phyloP scores from a whole-genome alignment of 2,329 filamentous ascomycete genomes.

The Alternaria gansuensis region DNA sequence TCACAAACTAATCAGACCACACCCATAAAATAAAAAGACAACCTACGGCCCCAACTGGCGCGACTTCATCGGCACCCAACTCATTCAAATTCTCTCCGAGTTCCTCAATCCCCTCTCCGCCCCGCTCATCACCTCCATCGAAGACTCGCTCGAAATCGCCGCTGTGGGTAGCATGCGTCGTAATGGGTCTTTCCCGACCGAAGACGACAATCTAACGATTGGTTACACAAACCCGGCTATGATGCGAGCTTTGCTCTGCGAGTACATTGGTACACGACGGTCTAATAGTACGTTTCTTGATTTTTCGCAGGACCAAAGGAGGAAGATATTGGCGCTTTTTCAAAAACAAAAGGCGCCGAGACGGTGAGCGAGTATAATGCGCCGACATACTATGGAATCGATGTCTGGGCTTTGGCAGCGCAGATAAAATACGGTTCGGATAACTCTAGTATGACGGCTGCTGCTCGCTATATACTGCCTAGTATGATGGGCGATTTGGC shows the following conservation, averaged over 20 bases:
- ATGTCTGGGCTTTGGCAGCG: slow-evolving; percentile 54
- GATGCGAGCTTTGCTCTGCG: slow-evolving; percentile 54
- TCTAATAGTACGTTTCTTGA: slow-evolving; percentile 50
- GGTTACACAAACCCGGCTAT: slow-evolving; percentile 56
- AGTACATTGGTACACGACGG: slow-evolving; percentile 55
- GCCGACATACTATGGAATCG: slow-evolving; percentile 56
- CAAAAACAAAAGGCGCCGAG: slow-evolving; percentile 42
- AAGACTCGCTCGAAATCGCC: slow-evolving; percentile 50
- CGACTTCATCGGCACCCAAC: slow-evolving; percentile 51
- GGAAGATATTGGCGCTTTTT: slow-evolving; percentile 31
- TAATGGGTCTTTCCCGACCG: slow-evolving; percentile 51
- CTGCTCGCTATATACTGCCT: slow-evolving; percentile 42
- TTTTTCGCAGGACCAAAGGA: slow-evolving; percentile 37
- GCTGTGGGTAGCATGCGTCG: slow-evolving; percentile 55
- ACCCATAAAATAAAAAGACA: background rate
- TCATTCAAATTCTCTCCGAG: slow-evolving; percentile 52
- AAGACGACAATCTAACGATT: slow-evolving; percentile 52
- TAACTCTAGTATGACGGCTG: slow-evolving; percentile 43
- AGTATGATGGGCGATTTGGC: slow-evolving; percentile 52
- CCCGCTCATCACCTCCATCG: slow-evolving; percentile 49
- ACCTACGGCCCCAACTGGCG: slow-evolving; percentile 50
- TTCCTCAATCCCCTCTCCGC: slow-evolving; percentile 45
- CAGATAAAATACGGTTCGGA: slow-evolving; percentile 52
- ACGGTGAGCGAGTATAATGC: slow-evolving; percentile 55
- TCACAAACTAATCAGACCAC: background rate